Conservation (phyloP, 177 flowering plant genomes). For the Vitis hybrid region DNA sequence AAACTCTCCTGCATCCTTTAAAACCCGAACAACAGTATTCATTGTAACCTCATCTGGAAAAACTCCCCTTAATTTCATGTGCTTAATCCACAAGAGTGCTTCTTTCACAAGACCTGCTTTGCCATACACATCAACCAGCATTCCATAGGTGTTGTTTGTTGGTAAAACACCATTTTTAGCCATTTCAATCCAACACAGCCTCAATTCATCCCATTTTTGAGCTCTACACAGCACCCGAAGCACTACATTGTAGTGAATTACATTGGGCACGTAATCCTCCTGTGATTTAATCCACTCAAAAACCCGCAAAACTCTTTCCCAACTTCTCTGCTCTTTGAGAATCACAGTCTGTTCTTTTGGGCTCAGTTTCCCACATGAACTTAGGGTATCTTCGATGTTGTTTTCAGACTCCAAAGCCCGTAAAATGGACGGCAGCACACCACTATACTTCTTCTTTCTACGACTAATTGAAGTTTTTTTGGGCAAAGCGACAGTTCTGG, state of each 20-base stretch:
- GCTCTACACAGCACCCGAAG: slow-evolving; percentile 75
- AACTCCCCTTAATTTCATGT: slow-evolving; percentile 70
- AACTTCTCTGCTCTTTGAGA: slow-evolving; percentile 71
- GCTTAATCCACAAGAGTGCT: slow-evolving; percentile 84
- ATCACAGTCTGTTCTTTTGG: slow-evolving; percentile 83
- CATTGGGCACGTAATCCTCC: slow-evolving; percentile 72
- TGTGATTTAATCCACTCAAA: slow-evolving; percentile 79
- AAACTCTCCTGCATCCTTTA: slow-evolving; percentile 78
- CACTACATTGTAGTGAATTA: slow-evolving; percentile 84
- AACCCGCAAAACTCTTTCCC: slow-evolving; percentile 58
- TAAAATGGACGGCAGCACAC: slow-evolving; percentile 58
- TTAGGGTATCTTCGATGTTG: slow-evolving; percentile 47
- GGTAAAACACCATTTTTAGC: slow-evolving; percentile 70
- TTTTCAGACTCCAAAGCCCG: slow-evolving; percentile 42
- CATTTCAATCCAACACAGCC: slow-evolving; percentile 93
- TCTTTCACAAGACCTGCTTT: slow-evolving; percentile 86
- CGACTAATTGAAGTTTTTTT: slow-evolving; percentile 19
- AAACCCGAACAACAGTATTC: slow-evolving; percentile 72
- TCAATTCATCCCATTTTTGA: slow-evolving; percentile 81
- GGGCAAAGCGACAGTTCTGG: slow-evolving; percentile 29
- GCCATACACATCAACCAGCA: slow-evolving; percentile 90
- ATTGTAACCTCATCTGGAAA: slow-evolving; percentile 90
- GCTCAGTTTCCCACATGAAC: slow-evolving; percentile 47
- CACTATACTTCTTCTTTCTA: slow-evolving; percentile 53
- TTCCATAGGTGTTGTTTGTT: slow-evolving; percentile 72